Base-by-base conservation (phyloP, 495 filamentous ascomycete genomes). In the Astrothelium subdiscretum region DNA sequence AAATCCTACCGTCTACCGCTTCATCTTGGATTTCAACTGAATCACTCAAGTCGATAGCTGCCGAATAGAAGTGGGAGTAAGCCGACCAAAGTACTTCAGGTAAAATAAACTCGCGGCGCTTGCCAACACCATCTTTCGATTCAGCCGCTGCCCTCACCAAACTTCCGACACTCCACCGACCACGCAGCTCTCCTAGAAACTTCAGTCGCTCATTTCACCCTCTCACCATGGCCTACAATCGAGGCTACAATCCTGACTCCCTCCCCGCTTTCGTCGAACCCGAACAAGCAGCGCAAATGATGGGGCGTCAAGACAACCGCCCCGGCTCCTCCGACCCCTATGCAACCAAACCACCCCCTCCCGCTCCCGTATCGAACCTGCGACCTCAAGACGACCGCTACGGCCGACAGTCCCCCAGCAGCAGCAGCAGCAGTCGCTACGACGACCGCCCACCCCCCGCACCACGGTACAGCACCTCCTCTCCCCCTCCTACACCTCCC, bases 201-300 rank as follows among this genome's bases (percentile, higher is more conserved):
- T 4, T 18, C 35, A 35, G 31, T 59, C 57, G 31, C 31, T 42
- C 57, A 32, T 42, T 59, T 18, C n/a, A 6, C 12, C 0, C 12
- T 26, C 62, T 38, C 67, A 75, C 65, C 27, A 98, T 97, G 94
- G 94, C 94, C 32, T 97, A 98, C 81, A 96, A 95, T 73, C 84
- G 86, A 69, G 81, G 83, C 44, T 91, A 88, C 76, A 97, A 98
- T 70, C 92, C 92, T n/a, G 95, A 98, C 78, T 90, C 91, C 74
- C 84, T 98, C 63, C 94, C 94, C 73, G 90, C 91, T 87, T 95
- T 79, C 84, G 91, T 85, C 67, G 94, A 98, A 71, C 94, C 94
- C 44, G 94, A 98, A 69, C 87, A 88, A 44, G 68, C 68, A 24
- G 68, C 68, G 24, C 44, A 60, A 27, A 66, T 70, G 66, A 35